A percentile compares a stretch with the other conserved stretches of the same genome.
Conservation (phyloP, 176 grass and related monocot species). For the Microstegium vimineum region DNA sequence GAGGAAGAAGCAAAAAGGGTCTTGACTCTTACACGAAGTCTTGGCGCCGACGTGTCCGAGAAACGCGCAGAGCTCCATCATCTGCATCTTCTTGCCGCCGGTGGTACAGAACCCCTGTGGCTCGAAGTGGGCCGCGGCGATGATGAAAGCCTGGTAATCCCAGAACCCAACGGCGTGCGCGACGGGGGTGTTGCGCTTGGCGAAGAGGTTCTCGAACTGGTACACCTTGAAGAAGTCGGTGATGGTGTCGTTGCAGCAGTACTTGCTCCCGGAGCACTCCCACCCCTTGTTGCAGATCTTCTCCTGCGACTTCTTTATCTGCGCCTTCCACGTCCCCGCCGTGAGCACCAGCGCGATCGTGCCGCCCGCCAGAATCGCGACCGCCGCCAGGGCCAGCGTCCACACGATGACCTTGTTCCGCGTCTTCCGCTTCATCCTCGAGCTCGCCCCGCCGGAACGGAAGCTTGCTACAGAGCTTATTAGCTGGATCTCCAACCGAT, state of each 20-base stretch:
- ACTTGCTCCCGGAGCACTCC: constrained; percentile 86
- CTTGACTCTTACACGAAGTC: constrained; percentile 76
- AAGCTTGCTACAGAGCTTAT: neutral
- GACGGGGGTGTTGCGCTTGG: constrained; percentile 74
- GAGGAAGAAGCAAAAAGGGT: neutral
- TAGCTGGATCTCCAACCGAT: constrained; percentile 3
- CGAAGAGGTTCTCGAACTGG: constrained; percentile 98
- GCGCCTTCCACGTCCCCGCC: constrained; percentile 46
- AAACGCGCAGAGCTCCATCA: constrained; percentile 92
- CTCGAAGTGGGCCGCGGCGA: constrained; percentile 61
- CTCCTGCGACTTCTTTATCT: constrained; percentile 46
- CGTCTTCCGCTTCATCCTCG: constrained; percentile 43
- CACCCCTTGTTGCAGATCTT: constrained; percentile 89
- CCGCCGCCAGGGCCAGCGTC: constrained; percentile 15
- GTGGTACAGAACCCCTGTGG: constrained; percentile 89
- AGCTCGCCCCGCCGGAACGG: neutral
- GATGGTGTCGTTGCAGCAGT: constrained; percentile 98
- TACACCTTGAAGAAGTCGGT: constrained; percentile 96
- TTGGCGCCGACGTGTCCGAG: constrained; percentile 76
- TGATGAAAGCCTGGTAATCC: constrained; percentile 98
- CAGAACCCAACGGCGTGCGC: constrained; percentile 80
- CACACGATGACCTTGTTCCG: constrained; percentile 31
- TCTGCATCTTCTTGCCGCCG: constrained; percentile 79
- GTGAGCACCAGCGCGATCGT: constrained; percentile 42
- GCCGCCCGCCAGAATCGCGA: constrained; percentile 34